A percentile compares a stretch with the other conserved stretches of the same genome.
These are phyloP conservation scores for Hanseniaspora vineae DNA, from an alignment of 805 yeast genomes.

Conservation along the genomic window DNA sequence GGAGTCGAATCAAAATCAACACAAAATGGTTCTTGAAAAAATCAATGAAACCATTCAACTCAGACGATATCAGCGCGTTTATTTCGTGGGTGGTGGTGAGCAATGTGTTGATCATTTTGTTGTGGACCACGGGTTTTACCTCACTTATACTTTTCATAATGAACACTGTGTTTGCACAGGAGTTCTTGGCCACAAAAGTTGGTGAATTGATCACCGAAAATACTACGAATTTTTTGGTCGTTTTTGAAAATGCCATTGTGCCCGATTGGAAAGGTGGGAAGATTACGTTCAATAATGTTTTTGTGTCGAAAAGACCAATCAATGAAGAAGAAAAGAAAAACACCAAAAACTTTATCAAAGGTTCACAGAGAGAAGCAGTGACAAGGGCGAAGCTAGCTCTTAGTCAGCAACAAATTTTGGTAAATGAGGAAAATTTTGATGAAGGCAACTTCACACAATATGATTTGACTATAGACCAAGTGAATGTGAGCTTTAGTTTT, in stretches of 20 bases:
- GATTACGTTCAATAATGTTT: slow-evolving; percentile 72
- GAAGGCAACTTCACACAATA: slow-evolving; percentile 96
- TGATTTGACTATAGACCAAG: slow-evolving; percentile 79
- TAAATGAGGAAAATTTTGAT: slow-evolving; percentile 35
- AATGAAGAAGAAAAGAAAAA: slow-evolving; percentile 16
- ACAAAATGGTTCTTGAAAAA: slow-evolving; percentile 65
- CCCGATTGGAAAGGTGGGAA: slow-evolving; percentile 89
- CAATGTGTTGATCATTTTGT: slow-evolving; percentile 59
- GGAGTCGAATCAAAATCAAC: slow-evolving; percentile 32
- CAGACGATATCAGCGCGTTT: slow-evolving; percentile 86
- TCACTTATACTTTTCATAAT: slow-evolving; percentile 64
- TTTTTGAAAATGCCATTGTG: slow-evolving; percentile 86
- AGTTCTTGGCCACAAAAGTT: slow-evolving; percentile 63
- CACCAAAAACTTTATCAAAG: slow-evolving; percentile 43
- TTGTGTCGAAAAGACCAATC: slow-evolving; percentile 75
- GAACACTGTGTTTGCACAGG: slow-evolving; percentile 48
- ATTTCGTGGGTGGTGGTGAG: slow-evolving; percentile 89
- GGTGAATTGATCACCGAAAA: slow-evolving; percentile 79
- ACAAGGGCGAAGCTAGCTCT: slow-evolving; percentile 35
- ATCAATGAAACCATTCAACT: slow-evolving; percentile 72
- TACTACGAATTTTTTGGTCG: slow-evolving; percentile 59
- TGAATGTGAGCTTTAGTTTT: slow-evolving; percentile 68
- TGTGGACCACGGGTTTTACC: slow-evolving; percentile 89
- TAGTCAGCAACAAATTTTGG: slow-evolving; percentile 14
- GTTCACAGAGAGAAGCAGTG: slow-evolving; percentile 60